Conservation (phyloP, 768 basidiomycete species). For the Suillus brevipes region DNA sequence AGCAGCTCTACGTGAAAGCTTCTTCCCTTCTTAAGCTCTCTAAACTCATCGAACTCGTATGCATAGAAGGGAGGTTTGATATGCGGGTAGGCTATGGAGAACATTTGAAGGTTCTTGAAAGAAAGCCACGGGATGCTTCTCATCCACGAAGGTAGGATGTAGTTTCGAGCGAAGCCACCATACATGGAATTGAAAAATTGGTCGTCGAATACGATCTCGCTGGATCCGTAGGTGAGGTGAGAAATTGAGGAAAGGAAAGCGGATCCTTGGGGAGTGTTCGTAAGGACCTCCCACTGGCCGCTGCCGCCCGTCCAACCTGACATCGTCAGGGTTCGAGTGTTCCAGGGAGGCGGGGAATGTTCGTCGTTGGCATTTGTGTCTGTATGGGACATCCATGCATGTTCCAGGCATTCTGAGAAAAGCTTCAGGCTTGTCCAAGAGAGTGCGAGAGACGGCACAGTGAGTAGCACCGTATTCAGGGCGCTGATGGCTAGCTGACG, state of each 20-base stretch:
- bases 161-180: neutral
- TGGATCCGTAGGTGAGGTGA: neutral
- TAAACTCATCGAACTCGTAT: too few species aligned
- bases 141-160: neutral
- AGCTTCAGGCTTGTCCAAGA: slow-evolving; percentile 32
- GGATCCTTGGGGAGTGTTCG: slow-evolving; percentile 31
- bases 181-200: neutral
- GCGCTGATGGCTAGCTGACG: slow-evolving; percentile 22
- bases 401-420: slow-evolving; percentile 33
- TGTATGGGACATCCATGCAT: slow-evolving; percentile 9
- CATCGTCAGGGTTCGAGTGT: slow-evolving; percentile 26
- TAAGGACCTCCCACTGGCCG: slow-evolving; percentile 19
- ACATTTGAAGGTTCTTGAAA: neutral
- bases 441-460: slow-evolving; percentile 29
- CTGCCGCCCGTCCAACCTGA: too few species aligned
- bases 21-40: too few species aligned
- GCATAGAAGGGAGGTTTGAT: neutral
- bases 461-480: slow-evolving; percentile 7
- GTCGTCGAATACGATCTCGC: too few species aligned
- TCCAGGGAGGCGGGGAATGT: slow-evolving; percentile 29
- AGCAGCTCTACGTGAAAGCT: neutral
- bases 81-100: neutral
- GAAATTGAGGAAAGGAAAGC: slow-evolving; percentile 37
- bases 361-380: neutral
- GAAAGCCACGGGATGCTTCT: neutral